A percentile compares a stretch with the other conserved stretches of the same genome.
Conservation (phyloP, 352 stramenopile species). For the Phytophthora rubi region DNA sequence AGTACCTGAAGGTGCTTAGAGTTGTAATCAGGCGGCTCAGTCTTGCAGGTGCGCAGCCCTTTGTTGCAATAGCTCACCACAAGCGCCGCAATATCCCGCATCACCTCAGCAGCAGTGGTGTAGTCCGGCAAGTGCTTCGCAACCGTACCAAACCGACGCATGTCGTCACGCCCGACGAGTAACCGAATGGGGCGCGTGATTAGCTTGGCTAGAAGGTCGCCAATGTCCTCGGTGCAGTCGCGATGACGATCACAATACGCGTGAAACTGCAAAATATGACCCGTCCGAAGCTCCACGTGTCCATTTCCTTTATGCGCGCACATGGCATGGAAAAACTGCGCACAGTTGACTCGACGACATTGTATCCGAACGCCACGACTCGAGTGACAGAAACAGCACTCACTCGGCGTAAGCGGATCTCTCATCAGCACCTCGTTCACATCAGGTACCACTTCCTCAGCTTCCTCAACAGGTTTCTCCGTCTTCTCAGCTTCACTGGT, state of each 20-base stretch:
- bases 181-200: slow-evolving; percentile 56
- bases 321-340: slow-evolving; percentile 68
- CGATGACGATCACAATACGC: slow-evolving; percentile 77
- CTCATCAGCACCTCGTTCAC: slow-evolving; percentile 22
- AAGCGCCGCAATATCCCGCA: slow-evolving; percentile 48
- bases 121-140: slow-evolving; percentile 53
- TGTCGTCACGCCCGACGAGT: slow-evolving; percentile 59
- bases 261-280: slow-evolving; percentile 54
- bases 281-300: slow-evolving; percentile 43
- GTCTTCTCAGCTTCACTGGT: slow-evolving; percentile 4
- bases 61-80: slow-evolving; percentile 66
- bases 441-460: slow-evolving; percentile 12
- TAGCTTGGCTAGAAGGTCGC: slow-evolving; percentile 57
- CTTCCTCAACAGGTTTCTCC: slow-evolving; percentile 15
- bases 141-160: slow-evolving; percentile 51
- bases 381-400: slow-evolving; percentile 63
- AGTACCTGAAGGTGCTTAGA: slow-evolving; percentile 72
- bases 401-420: slow-evolving; percentile 20
- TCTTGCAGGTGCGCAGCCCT: slow-evolving; percentile 53
- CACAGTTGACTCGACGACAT: slow-evolving; percentile 62
- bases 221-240: slow-evolving; percentile 44
- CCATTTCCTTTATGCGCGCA: slow-evolving; percentile 57
- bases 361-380: slow-evolving; percentile 55
- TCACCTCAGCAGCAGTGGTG: slow-evolving; percentile 40
- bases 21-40: slow-evolving; percentile 56